Evolutionary conservation across 139 green algal species (phyloP).

Genomic region (Nannochloris sp.): DNA sequence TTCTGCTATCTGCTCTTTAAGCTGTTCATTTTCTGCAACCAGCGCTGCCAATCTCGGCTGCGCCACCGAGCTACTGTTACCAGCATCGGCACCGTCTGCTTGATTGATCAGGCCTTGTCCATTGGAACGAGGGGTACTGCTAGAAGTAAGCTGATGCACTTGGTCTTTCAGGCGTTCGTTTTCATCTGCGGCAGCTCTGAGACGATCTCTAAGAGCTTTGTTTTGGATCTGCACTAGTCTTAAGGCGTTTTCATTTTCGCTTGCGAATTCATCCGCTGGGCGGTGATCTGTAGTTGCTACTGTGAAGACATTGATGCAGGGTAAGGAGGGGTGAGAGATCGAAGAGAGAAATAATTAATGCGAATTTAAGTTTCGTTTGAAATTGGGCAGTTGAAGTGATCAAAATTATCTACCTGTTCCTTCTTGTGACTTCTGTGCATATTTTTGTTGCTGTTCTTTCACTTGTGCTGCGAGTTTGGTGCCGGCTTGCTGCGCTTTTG

Average conservation of each 20-base stretch:
- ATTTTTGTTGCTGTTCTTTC: constrained; percentile 1
- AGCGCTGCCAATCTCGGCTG: neutral
- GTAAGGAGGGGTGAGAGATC: no score
- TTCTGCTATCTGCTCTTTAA: neutral
- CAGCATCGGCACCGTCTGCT: no score
- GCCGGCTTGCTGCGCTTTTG: neutral
- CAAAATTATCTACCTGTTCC: no score
- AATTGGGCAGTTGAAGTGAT: no score
- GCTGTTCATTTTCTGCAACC: neutral
- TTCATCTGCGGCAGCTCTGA: neutral
- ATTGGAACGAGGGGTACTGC: no score
- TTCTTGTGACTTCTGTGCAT: neutral
- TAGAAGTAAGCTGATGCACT: neutral
- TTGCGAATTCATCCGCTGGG: no score
- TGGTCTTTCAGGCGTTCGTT: constrained; percentile 9
- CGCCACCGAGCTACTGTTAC: no score
- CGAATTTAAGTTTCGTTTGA: no score
- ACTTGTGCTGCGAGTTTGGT: constrained; percentile 4
- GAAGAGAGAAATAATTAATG: no score
- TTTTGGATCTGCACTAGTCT: constrained; percentile 9
- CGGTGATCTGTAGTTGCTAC: no score
- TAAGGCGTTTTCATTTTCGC: constrained; percentile 1
- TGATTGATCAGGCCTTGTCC: no score
- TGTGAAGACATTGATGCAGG: no score
- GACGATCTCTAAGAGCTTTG: constrained; percentile 1